Evolutionary conservation across 768 basidiomycete species (phyloP).

Genomic region (Tulasnella sp.): DNA sequence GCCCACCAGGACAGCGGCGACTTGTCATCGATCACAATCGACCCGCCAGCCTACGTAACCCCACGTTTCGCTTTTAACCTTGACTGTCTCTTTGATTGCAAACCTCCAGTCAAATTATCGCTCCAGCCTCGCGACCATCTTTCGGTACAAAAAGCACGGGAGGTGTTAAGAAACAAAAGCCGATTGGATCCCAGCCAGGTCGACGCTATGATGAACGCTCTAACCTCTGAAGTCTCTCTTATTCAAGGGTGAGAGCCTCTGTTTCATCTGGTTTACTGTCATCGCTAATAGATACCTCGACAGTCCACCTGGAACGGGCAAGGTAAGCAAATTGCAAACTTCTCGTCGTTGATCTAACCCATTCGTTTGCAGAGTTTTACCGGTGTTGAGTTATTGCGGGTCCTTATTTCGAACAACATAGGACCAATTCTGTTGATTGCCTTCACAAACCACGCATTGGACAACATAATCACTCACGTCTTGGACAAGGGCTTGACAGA

Average conservation of each 20-base stretch:
- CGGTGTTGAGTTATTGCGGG: conserved; percentile 59
- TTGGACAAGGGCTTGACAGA: conserved; percentile 57
- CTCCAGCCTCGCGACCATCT: conserved; percentile 35
- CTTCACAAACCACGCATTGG: conserved; percentile 73
- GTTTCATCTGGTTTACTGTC: background rate
- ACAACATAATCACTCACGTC: conserved; percentile 59
- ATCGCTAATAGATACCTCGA: conserved; percentile 48
- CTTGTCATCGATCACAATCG: conserved; percentile 30
- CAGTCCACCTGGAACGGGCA: conserved; percentile 77
- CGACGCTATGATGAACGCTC: conserved; percentile 54
- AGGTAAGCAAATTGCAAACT: conserved; percentile 40
- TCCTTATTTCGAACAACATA: conserved; percentile 47
- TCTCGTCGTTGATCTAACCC: background rate
- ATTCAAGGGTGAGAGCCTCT: conserved; percentile 55
- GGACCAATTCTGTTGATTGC: conserved; percentile 52
- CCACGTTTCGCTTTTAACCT: conserved; percentile 55
- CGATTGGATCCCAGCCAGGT: conserved; percentile 68
- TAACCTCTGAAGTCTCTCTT: conserved; percentile 53
- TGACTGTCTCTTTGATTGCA: conserved; percentile 45
- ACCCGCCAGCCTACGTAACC: conserved; percentile 49
- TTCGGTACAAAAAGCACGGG: conserved; percentile 43
- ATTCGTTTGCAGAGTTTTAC: conserved; percentile 46
- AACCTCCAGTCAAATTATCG: conserved; percentile 33
- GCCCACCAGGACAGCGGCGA: conserved; percentile 33
- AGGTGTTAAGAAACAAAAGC: conserved; percentile 34